Conservation (phyloP, 1,284 basidiomycete species). For the Stygiomarasmius scandens region DNA sequence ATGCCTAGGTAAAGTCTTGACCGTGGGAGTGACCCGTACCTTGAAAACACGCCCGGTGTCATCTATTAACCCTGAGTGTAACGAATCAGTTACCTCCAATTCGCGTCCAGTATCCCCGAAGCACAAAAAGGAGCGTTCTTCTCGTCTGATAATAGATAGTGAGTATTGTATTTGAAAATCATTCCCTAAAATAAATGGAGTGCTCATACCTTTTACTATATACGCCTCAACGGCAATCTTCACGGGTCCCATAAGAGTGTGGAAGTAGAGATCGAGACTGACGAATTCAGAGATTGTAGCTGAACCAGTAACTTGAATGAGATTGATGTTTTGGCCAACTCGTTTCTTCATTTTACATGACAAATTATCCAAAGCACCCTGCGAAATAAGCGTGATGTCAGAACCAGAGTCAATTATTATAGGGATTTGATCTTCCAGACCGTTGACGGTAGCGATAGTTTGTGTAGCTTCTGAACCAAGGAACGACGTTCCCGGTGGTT, state of each 20-base stretch:
- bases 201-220: conserved; percentile 23
- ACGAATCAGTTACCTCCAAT: conserved; percentile 13
- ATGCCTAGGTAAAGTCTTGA: too few relatives aligned
- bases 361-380: conserved; percentile 14
- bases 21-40: too few relatives aligned
- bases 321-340: conserved; percentile 24
- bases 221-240: conserved; percentile 31
- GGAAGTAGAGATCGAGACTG: conserved; percentile 24
- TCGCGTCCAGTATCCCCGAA: conserved; percentile 26
- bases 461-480: conserved; percentile 21
- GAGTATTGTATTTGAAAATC: conserved; percentile 33
- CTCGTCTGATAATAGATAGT: conserved; percentile 25
- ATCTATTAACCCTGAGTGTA: not conserved
- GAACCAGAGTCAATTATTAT: conserved; percentile 20
- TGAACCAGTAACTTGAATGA: conserved; percentile 28
- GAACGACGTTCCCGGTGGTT: conserved; percentile 25
- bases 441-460: conserved; percentile 12
- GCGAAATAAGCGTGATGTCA: conserved; percentile 27
- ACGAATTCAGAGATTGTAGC: conserved; percentile 28
- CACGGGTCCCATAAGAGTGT: conserved; percentile 26
- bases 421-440: not conserved
- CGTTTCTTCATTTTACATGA: conserved; percentile 13
- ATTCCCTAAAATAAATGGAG: conserved; percentile 31
- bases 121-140: conserved; percentile 16
- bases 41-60: too few relatives aligned